These are phyloP conservation scores for Dendrocalamus latiflorus DNA, from an alignment of 202 grass and related monocot species.

Conservation along the genomic window DNA sequence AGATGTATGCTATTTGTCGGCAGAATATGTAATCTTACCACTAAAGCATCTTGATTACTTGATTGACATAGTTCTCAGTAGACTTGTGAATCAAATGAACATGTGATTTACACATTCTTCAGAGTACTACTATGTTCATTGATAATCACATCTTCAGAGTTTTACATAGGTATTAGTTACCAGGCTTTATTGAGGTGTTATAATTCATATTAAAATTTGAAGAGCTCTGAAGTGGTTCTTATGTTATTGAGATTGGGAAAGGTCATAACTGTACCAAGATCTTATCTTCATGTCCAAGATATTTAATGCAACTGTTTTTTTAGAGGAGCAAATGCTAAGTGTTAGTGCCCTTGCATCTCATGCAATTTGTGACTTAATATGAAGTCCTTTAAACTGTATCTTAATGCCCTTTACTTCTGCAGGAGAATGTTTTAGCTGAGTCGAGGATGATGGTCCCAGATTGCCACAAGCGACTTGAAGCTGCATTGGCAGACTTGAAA, in stretches of 20 bases:
- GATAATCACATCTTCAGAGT: background rate
- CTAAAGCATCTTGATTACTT: background rate
- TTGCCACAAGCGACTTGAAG: constrained; percentile 87
- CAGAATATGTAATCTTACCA: background rate
- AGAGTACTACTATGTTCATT: background rate
- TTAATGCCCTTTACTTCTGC: background rate
- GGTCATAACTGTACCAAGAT: background rate
- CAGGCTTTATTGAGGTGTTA: background rate
- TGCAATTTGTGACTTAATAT: background rate
- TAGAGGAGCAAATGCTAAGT: background rate
- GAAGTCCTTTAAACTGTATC: background rate
- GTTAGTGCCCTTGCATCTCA: background rate
- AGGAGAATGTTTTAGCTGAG: constrained; percentile 96
- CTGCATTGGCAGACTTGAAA: constrained; percentile 49
- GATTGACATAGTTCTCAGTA: background rate
- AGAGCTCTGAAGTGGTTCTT: background rate
- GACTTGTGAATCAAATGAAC: background rate
- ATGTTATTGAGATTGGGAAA: background rate
- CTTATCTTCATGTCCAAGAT: background rate
- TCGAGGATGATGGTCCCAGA: constrained; percentile 98
- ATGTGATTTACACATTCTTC: background rate
- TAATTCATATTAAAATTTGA: background rate
- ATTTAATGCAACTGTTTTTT: background rate
- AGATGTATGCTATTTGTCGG: background rate
- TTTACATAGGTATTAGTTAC: background rate